phyloP scores from a whole-genome alignment of 2,329 filamentous ascomycete genomes.

The Kalmusia sp. region DNA sequence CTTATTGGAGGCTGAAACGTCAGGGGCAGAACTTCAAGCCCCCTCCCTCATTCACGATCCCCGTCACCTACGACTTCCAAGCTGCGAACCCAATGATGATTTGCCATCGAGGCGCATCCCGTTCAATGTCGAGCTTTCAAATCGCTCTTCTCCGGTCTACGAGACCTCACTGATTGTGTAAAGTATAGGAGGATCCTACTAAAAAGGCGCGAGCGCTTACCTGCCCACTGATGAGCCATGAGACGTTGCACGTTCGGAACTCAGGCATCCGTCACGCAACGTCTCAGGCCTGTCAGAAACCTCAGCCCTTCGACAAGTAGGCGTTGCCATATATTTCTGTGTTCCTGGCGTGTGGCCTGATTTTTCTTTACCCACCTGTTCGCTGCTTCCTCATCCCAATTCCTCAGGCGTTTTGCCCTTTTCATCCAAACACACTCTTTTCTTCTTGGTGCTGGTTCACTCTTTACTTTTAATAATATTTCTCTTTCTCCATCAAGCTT shows the following conservation, averaged over 20 bases:
- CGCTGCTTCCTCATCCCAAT: slow-evolving; percentile 7
- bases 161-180: not conserved
- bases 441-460: slow-evolving; percentile 42
- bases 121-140: not conserved
- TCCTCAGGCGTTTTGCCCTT: slow-evolving; percentile 27
- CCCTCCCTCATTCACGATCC: slow-evolving; percentile 3
- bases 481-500: slow-evolving; percentile 9
- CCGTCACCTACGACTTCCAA: not conserved
- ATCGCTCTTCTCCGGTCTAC: not conserved
- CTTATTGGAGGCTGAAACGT: slow-evolving; percentile 4
- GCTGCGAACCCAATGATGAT: not conserved
- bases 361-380: slow-evolving; percentile 22
- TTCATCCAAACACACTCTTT: slow-evolving; percentile 20
- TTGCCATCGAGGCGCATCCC: not conserved
- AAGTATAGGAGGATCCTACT: not conserved
- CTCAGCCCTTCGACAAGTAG: slow-evolving; percentile 22
- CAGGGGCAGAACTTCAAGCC: not conserved
- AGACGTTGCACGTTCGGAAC: slow-evolving; percentile 21
- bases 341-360: slow-evolving; percentile 40
- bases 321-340: slow-evolving; percentile 36
- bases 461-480: slow-evolving; percentile 24
- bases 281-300: slow-evolving; percentile 39
- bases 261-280: slow-evolving; percentile 31
- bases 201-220: slow-evolving; percentile 16
- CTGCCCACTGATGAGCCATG: slow-evolving; percentile 13